phyloP scores from a whole-genome alignment of 176 grass and related monocot species.

The Triticum turgidum region DNA sequence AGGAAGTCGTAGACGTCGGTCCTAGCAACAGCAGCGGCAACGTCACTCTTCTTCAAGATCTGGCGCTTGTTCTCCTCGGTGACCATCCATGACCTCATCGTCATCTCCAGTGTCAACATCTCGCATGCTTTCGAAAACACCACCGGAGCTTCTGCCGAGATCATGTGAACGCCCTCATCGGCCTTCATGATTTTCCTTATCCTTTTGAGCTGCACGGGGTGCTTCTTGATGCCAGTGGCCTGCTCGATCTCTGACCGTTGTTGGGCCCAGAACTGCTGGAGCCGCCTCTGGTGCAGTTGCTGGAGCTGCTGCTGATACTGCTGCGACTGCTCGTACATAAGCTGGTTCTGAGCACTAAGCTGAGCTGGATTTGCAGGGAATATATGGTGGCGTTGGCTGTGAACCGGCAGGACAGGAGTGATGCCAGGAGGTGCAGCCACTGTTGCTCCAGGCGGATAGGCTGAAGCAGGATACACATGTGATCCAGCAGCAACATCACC shows the following conservation, averaged over 20 bases:
- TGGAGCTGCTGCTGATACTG: background rate
- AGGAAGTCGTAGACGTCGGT: slow-evolving; percentile 70
- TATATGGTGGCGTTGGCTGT: background rate
- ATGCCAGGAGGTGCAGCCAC: background rate
- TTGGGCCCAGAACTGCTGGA: background rate
- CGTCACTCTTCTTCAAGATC: slow-evolving; percentile 60
- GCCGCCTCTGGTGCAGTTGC: background rate
- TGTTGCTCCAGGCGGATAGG: slow-evolving; percentile 36
- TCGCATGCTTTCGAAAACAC: slow-evolving; percentile 58
- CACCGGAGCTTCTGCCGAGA: slow-evolving; percentile 57
- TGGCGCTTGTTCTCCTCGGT: slow-evolving; percentile 63
- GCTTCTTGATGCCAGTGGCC: background rate
- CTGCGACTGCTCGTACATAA: background rate
- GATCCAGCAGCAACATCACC: slow-evolving; percentile 41
- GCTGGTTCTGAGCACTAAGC: background rate
- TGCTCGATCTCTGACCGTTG: background rate
- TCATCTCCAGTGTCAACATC: slow-evolving; percentile 61
- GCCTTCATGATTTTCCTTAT: slow-evolving; percentile 81
- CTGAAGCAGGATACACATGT: slow-evolving; percentile 34
- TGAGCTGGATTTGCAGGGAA: background rate
- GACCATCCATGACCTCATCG: slow-evolving; percentile 65
- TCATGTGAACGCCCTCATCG: slow-evolving; percentile 54
- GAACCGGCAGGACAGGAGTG: background rate
- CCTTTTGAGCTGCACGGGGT: slow-evolving; percentile 9
- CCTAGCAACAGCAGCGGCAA: slow-evolving; percentile 46